Evolutionary conservation across 2,329 filamentous ascomycete genomes (phyloP), one percentile per base, ranked within the genome.

Genomic region (Colletotrichum sp.): DNA sequence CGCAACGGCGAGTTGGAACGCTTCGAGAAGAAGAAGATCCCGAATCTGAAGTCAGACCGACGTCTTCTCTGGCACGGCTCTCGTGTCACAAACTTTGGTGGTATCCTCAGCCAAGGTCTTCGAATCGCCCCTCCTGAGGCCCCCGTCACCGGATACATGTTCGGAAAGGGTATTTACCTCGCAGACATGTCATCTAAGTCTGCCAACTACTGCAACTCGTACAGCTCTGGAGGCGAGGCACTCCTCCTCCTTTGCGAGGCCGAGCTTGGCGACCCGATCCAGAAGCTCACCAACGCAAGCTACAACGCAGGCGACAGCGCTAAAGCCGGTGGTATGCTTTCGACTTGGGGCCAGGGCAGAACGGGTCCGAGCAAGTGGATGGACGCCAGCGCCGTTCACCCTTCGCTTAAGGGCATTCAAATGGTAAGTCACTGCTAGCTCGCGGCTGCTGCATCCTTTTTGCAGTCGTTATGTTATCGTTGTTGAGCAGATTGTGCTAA

Each of bases 111-210:
- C 73, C 95, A 98, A 84, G 96, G 96, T 78, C 90, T 98, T 8
- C 94, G 95, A n/a, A 98, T 98, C 78, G 96, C 96, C 8, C 96
- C 96, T 0, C 93, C 94, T 0, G 93, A 98, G 83, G 95, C 95
- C 0, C 96, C 95, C 0, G 92, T 92, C 0, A 90, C 89, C 6
- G 95, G 95, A 2, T 96, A 96, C 86, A 96, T 96, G 94, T 98
- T 98, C 79, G 95, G 94, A 73, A 98, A 98, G 84, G 95, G 95
- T 60, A 94, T 98, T 63, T 98, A 98, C 82, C 90, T 98, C 3
- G 95, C 95, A 4, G 95, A 98, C 80, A 96, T 96, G 89, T 94
- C 92, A 0, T 94, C 91, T 82, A 98, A 98, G 85, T 95, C 93
- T 3, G 95, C 95, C 18, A 92, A 92, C 80, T 98, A 98, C 85